Evolutionary conservation across 805 yeast species (phyloP).

Genomic region (Candida coleopterorum): DNA sequence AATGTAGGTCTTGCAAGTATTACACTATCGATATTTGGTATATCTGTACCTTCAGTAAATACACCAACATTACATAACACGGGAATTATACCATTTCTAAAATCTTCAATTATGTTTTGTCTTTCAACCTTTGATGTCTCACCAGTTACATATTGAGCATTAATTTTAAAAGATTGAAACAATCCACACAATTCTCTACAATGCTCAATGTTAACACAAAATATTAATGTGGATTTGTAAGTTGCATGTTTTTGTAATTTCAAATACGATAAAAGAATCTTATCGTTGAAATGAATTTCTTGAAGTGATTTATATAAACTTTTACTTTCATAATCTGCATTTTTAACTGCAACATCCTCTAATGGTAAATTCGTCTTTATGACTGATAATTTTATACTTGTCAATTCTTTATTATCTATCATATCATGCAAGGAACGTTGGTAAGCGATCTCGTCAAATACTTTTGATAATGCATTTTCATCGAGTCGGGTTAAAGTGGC

Average conservation of each 20-base stretch:
- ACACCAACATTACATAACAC: conserved; percentile 86
- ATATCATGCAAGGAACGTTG: conserved; percentile 61
- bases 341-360: conserved; percentile 19
- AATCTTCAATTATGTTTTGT: conserved; percentile 48
- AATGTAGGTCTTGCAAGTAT: conserved; percentile 76
- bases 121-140: conserved; percentile 53
- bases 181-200: conserved; percentile 48
- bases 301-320: conserved; percentile 54
- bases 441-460: conserved; percentile 71
- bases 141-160: conserved; percentile 70
- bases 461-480: conserved; percentile 47
- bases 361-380: conserved; percentile 47
- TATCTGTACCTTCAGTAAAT: conserved; percentile 92
- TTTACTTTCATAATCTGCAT: conserved; percentile 52
- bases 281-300: conserved; percentile 46
- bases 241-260: conserved; percentile 26
- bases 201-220: conserved; percentile 73
- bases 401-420: conserved; percentile 65
- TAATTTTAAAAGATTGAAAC: conserved; percentile 56
- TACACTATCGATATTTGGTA: conserved; percentile 81
- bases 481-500: conserved; percentile 86
- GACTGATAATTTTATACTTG: conserved; percentile 61
- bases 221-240: conserved; percentile 63
- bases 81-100: conserved; percentile 56
- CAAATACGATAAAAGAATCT: conserved; percentile 52